A percentile compares a stretch with the other conserved stretches of the same genome.
These are phyloP conservation scores for Crithidia sp. DNA, from an alignment of 208 protist genomes.

Conservation along the genomic window DNA sequence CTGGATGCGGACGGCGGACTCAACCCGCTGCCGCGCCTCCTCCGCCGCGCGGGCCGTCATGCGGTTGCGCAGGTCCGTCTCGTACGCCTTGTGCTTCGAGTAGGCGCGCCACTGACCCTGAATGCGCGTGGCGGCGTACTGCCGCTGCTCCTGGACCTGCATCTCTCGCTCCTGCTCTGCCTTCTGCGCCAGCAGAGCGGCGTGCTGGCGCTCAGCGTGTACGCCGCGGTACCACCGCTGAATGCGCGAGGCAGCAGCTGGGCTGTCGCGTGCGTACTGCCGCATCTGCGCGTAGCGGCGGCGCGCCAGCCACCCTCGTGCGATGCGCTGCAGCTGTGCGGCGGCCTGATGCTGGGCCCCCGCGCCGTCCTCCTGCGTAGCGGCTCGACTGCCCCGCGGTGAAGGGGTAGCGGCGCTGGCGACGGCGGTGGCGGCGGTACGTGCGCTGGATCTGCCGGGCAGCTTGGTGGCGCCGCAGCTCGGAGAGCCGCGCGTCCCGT, in stretches of 20 bases:
- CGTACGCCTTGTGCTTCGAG: slow-evolving; percentile 21
- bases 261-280: slow-evolving; percentile 37
- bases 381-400: slow-evolving; percentile 3
- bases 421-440: slow-evolving; percentile 41
- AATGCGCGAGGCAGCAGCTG: slow-evolving; percentile 37
- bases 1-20: slow-evolving; percentile 70
- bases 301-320: slow-evolving; percentile 70
- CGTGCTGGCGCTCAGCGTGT: slow-evolving; percentile 35
- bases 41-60: slow-evolving; percentile 39
- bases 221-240: slow-evolving; percentile 65
- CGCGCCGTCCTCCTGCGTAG: slow-evolving; percentile 21
- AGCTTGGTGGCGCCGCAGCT: slow-evolving; percentile 51
- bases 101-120: slow-evolving; percentile 32
- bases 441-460: slow-evolving; percentile 65
- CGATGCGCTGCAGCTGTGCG: slow-evolving; percentile 65
- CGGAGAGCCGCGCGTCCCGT: slow-evolving; percentile 30
- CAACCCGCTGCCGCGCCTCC: slow-evolving; percentile 38
- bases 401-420: slow-evolving; percentile 25
- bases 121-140: slow-evolving; percentile 34
- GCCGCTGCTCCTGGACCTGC: slow-evolving; percentile 21
- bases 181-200: slow-evolving; percentile 25
- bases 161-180: slow-evolving; percentile 21
- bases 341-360: slow-evolving; percentile 50
- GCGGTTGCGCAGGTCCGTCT: slow-evolving; percentile 30
- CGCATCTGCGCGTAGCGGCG: slow-evolving; percentile 33